These are phyloP conservation scores for Penicillium freii DNA, from an alignment of 2,329 filamentous ascomycete species.

Conservation along the genomic window DNA sequence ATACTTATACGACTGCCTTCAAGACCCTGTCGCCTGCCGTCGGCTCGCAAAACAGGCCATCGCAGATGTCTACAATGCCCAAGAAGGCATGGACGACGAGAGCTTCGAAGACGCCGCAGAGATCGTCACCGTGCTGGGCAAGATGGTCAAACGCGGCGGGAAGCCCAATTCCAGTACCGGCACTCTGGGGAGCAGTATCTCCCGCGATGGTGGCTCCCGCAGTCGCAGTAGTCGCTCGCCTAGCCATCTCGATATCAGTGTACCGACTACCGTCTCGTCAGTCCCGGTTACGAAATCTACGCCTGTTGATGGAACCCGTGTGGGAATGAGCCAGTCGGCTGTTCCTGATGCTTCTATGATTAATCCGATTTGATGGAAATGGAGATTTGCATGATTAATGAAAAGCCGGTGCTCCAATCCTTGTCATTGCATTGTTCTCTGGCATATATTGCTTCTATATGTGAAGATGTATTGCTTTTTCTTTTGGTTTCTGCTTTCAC, in stretches of 20 bases:
- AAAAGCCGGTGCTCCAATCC: background rate
- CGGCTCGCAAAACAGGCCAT: slow-evolving; percentile 79
- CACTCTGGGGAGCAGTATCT: slow-evolving; percentile 24
- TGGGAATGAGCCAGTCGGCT: slow-evolving; percentile 18
- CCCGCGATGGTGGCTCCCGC: slow-evolving; percentile 29
- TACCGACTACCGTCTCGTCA: slow-evolving; percentile 23
- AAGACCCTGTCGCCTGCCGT: slow-evolving; percentile 74
- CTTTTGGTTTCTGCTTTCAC: background rate
- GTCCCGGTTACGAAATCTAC: slow-evolving; percentile 20
- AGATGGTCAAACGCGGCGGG: slow-evolving; percentile 77
- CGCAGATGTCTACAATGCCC: slow-evolving; percentile 83
- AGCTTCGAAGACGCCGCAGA: slow-evolving; percentile 92
- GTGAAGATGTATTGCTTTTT: background rate
- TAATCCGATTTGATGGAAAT: slow-evolving; percentile 34
- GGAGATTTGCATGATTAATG: slow-evolving; percentile 11
- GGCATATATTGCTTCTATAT: too few species aligned
- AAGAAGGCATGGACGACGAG: slow-evolving; percentile 90
- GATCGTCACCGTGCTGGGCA: slow-evolving; percentile 78
- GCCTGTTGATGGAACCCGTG: slow-evolving; percentile 1
- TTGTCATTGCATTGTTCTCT: background rate
- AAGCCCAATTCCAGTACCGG: slow-evolving; percentile 38
- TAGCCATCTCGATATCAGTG: slow-evolving; percentile 22
- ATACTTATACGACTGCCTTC: slow-evolving; percentile 89
- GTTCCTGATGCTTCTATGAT: slow-evolving; percentile 34
- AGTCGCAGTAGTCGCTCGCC: slow-evolving; percentile 34